Evolutionary conservation across 495 filamentous ascomycete species (phyloP), one percentile per base, ranked within the genome.

Genomic region (Coniosporium apollinis): DNA sequence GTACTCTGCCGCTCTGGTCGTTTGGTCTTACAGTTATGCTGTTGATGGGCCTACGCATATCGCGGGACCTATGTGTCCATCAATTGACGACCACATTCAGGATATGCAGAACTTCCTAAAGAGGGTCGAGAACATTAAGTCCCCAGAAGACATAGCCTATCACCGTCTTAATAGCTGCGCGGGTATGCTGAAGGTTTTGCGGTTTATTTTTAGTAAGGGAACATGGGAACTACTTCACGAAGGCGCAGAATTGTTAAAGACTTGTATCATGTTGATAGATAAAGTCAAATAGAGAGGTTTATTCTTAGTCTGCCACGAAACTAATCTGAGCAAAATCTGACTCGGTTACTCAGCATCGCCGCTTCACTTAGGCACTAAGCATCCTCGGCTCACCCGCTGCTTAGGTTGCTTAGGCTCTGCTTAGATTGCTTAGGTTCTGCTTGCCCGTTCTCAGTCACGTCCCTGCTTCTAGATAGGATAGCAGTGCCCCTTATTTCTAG

Each of bases 1-100:
- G 33, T 97, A 94, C 51, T 91, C 91, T 39, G 82, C 89, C 1
- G 72, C 78, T 2, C 63, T 96, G 28, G 85, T 93, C 19, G 81
- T 94, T 13, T 97, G 87, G 87, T 85, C 72, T 36, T 97, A 96
- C 48, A 87, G 83, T 15, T 96, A 72, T 51, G 89, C 89, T 7
- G 57, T 94, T 35, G 89, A 94, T 48, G 89, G 89, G 0, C 67
- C 82, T n/a, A n/a, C n/a, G n/a, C 0, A 18, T 40, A n/a, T 19
- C 30, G 8, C 30, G 10, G 8, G 11, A 9, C 15, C 8, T 17
- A 9, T 8, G 1, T 8, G 65, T 76, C 6, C 38, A 45, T 7
- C 69, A 2, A 60, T 64, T 16, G 65, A 74, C 5, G 76, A 83
- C 36, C 76, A 78, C 53, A 64, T 76, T 36, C 63, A 53, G 14